Evolutionary conservation across 208 protist species (phyloP).

Genomic region (Leishmania guyanensis): DNA sequence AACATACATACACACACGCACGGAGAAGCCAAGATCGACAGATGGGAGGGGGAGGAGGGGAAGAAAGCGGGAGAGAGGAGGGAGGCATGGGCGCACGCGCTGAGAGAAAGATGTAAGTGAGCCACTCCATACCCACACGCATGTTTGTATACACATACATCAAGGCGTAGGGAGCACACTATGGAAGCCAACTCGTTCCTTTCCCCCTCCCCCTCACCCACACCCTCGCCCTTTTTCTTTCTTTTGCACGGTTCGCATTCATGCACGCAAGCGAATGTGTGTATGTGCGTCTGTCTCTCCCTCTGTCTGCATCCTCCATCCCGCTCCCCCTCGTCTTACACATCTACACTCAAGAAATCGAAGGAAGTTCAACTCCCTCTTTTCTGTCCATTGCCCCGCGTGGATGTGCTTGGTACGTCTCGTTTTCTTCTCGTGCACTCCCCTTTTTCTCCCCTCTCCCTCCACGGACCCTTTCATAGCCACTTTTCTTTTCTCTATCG

Average conservation of each 20-base stretch:
- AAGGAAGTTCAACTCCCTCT: neutral
- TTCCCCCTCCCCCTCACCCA: neutral
- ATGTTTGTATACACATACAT: slow-evolving; percentile 15
- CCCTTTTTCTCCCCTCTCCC: neutral
- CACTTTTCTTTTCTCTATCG: neutral
- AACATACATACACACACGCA: neutral
- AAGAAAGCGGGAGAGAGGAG: neutral
- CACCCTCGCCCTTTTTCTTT: neutral
- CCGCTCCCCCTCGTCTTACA: neutral
- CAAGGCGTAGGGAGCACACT: neutral
- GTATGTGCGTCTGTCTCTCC: neutral
- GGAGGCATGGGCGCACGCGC: neutral
- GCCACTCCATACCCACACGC: neutral
- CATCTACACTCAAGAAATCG: neutral
- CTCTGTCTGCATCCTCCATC: neutral
- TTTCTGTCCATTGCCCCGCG: neutral
- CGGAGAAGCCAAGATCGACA: neutral
- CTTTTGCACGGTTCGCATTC: neutral
- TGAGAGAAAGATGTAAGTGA: slow-evolving; percentile 8
- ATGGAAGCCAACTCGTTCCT: neutral
- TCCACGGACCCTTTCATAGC: neutral
- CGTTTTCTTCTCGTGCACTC: neutral
- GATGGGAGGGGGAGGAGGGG: neutral
- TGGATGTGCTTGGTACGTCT: neutral
- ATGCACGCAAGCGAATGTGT: neutral